A percentile compares a stretch with the other conserved stretches of the same genome.
phyloP scores from a whole-genome alignment of 148 eudicot genomes.

The Diospyros lotus region DNA sequence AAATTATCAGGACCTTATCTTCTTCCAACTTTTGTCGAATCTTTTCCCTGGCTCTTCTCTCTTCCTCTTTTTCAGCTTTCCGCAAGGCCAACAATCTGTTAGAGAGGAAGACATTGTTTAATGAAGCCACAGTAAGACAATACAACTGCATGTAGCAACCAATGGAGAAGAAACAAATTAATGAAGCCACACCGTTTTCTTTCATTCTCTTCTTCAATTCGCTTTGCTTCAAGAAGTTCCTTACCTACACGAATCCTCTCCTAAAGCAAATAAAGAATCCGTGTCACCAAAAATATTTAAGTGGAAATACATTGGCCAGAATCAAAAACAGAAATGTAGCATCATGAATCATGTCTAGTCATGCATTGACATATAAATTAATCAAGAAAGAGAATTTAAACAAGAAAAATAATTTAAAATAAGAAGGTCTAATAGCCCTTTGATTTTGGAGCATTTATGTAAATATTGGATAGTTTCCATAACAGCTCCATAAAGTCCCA shows the following conservation, averaged over 20 bases:
- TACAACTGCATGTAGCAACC: neutral
- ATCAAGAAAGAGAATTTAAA: neutral
- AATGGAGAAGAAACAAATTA: slow-evolving; percentile 15
- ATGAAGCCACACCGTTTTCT: slow-evolving; percentile 76
- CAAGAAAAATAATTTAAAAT: neutral
- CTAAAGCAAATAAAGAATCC: slow-evolving; percentile 29
- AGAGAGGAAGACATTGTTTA: slow-evolving; percentile 13
- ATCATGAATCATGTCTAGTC: neutral
- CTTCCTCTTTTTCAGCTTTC: slow-evolving; percentile 98
- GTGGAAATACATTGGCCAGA: slow-evolving; percentile 7
- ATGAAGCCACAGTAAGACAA: neutral
- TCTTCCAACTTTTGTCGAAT: slow-evolving; percentile 86
- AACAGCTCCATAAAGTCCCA: neutral
- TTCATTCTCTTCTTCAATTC: slow-evolving; percentile 96
- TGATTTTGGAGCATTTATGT: neutral
- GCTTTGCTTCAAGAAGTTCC: slow-evolving; percentile 98
- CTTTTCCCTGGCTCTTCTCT: slow-evolving; percentile 85
- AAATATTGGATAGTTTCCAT: neutral
- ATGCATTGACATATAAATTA: neutral
- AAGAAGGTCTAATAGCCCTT: neutral
- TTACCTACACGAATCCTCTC: slow-evolving; percentile 94
- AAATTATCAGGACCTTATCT: slow-evolving; percentile 63
- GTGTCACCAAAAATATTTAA: neutral
- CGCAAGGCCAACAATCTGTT: slow-evolving; percentile 75
- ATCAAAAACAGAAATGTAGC: neutral